Base-by-base conservation (phyloP, 495 filamentous ascomycete species). In the Daldinia loculata region DNA sequence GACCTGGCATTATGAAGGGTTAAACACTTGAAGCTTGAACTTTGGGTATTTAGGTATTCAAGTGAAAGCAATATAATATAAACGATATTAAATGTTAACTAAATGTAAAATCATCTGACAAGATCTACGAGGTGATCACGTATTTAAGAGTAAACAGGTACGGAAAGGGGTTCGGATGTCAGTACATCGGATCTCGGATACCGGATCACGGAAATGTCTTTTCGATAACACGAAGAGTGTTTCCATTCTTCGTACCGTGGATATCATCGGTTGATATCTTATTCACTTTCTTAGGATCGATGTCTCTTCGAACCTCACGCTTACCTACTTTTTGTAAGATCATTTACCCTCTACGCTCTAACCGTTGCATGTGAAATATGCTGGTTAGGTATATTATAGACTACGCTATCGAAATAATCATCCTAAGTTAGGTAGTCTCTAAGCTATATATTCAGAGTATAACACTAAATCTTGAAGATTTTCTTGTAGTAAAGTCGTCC, bases 121-220 rank as follows among this genome's bases (percentile, higher is more conserved):
- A 50, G 4, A 3, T 19, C 15, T 22, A 43, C 11, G 32, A 61
- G 27, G 41, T 26, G 26, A 57, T 55, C 58, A 38, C 22, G 26
- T 56, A 56, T 67, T 60, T 67, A 63, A 36, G n/a, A 19, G 43
- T 17, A 43, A 34, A 39, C 2, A n/a, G n/a, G n/a, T 17, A 32
- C 39, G 26, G 5, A 38, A 60, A 62, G 63, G 69, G 36, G 56
- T 22, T 38, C 51, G 36, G 19, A 57, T 51, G 24, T 53, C 17
- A 36, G 15, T 41, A 55, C 26, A 26, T 72, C 65, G 70, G 70
- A 69, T 62, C 51, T 53, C 70, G 70, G 70, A 62, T 66, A 30
- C 15, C 66, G 70, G 70, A 64, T 62, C 56, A 48, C 65, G 70
- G 70, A 73, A 64, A 41, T 39, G 36, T 24, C 60, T 17, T 4